Percentiles rank a stretch among this genome's conserved stretches.
Evolutionary conservation across 768 basidiomycete genomes (phyloP).

Genomic region (Polyporus arcularius): DNA sequence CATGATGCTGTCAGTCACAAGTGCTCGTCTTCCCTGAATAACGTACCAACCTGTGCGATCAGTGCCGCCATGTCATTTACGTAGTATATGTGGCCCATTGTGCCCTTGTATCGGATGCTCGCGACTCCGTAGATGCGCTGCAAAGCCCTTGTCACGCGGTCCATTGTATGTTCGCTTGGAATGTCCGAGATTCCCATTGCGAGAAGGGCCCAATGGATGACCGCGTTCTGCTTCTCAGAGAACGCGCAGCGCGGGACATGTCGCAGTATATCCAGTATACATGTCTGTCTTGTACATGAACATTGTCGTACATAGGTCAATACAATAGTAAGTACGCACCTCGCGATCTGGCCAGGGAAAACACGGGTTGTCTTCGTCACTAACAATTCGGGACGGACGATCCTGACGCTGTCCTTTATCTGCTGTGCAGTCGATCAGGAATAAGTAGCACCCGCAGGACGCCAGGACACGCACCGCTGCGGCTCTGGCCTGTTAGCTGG

Average conservation of each 20-base stretch:
- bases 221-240: not conserved
- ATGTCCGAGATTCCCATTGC: not conserved
- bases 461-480: too few relatives aligned
- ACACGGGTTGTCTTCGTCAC: too few relatives aligned
- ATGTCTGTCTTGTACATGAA: too few relatives aligned
- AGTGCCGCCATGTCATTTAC: constrained; percentile 1
- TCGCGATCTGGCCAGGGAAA: not conserved
- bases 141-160: not conserved
- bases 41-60: not conserved
- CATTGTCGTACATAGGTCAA: not conserved
- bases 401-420: too few relatives aligned
- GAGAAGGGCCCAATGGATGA: not conserved
- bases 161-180: too few relatives aligned
- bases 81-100: not conserved
- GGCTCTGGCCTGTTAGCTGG: too few relatives aligned
- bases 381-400: too few relatives aligned
- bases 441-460: too few relatives aligned
- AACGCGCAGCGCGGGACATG: constrained; percentile 4
- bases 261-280: not conserved
- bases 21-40: too few relatives aligned
- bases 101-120: not conserved
- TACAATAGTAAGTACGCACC: not conserved
- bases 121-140: not conserved
- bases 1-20: too few relatives aligned
- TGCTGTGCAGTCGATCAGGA: too few relatives aligned